A percentile compares a stretch with the other conserved stretches of the same genome.
Conservation (phyloP, 257 asterid species). For the Striga asiatica region DNA sequence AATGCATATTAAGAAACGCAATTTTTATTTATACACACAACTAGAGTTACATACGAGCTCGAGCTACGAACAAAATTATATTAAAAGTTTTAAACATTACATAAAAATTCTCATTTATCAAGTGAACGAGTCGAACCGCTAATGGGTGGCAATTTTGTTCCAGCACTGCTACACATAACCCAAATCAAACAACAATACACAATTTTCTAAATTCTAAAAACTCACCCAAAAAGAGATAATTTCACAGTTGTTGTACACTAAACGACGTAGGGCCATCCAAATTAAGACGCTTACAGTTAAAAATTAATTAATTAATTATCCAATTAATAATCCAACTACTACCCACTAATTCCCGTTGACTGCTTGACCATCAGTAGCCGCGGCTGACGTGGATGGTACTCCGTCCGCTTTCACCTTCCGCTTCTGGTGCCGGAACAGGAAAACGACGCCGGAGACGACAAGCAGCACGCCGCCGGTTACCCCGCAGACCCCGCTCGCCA, state of each 20-base stretch:
- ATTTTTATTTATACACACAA: too few species aligned
- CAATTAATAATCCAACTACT: not conserved
- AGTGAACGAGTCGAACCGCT: too few species aligned
- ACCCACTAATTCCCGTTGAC: conserved; percentile 12
- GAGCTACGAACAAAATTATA: too few species aligned
- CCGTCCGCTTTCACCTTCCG: conserved; percentile 6
- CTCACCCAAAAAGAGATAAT: too few species aligned
- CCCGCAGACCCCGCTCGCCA: conserved; percentile 59
- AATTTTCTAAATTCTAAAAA: too few species aligned
- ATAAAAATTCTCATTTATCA: too few species aligned
- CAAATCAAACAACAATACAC: too few species aligned
- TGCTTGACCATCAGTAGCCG: not conserved
- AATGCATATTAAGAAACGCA: too few species aligned
- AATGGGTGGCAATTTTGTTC: too few species aligned
- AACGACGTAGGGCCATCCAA: not conserved
- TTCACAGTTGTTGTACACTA: conserved; percentile 4
- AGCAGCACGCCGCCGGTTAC: conserved; percentile 55
- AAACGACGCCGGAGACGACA: conserved; percentile 38
- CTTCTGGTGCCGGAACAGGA: conserved; percentile 31
- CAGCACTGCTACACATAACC: too few species aligned
- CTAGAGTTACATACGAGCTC: too few species aligned
- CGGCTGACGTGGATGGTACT: conserved; percentile 15
- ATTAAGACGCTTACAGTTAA: not conserved
- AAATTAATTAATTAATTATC: not conserved
- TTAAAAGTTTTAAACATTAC: too few species aligned